These are phyloP conservation scores for Debaryomyces psychrophilus DNA, from an alignment of 1,139 yeast species.

Conservation along the genomic window DNA sequence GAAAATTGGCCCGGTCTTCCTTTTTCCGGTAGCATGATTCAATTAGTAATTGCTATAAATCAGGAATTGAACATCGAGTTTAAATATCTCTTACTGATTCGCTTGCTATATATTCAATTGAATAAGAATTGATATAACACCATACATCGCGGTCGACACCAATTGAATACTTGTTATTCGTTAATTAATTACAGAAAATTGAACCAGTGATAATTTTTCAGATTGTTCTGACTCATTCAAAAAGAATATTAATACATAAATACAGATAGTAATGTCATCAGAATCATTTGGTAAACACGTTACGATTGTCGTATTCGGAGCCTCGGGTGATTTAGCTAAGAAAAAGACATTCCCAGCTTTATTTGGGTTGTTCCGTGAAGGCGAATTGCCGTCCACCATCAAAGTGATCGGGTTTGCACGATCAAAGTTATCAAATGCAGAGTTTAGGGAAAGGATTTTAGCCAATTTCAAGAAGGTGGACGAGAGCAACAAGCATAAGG, in stretches of 20 bases:
- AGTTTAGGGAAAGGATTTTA: conserved; percentile 66
- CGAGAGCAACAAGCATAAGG: conserved; percentile 49
- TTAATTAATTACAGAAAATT: not conserved
- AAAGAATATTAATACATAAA: conserved; percentile 1
- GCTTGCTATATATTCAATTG: conserved; percentile 4
- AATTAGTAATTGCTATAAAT: conserved; percentile 9
- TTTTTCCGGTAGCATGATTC: conserved; percentile 2
- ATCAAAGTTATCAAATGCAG: conserved; percentile 67
- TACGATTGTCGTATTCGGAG: conserved; percentile 81
- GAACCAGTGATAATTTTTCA: not conserved
- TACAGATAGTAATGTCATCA: conserved; percentile 13
- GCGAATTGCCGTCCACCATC: conserved; percentile 68
- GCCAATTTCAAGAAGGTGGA: conserved; percentile 62
- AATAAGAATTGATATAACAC: not conserved
- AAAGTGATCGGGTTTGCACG: conserved; percentile 92
- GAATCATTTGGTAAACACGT: conserved; percentile 61
- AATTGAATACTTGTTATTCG: not conserved
- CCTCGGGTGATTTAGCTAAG: conserved; percentile 95
- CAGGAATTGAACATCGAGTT: not conserved
- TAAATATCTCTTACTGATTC: not conserved
- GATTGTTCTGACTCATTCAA: not conserved
- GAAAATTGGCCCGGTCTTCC: conserved; percentile 6
- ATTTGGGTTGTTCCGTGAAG: conserved; percentile 75
- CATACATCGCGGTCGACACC: not conserved
- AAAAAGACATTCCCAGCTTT: conserved; percentile 91